Evolutionary conservation across 163 green algal species (phyloP).

Genomic region (Chlamydomonas reinhardtii): DNA sequence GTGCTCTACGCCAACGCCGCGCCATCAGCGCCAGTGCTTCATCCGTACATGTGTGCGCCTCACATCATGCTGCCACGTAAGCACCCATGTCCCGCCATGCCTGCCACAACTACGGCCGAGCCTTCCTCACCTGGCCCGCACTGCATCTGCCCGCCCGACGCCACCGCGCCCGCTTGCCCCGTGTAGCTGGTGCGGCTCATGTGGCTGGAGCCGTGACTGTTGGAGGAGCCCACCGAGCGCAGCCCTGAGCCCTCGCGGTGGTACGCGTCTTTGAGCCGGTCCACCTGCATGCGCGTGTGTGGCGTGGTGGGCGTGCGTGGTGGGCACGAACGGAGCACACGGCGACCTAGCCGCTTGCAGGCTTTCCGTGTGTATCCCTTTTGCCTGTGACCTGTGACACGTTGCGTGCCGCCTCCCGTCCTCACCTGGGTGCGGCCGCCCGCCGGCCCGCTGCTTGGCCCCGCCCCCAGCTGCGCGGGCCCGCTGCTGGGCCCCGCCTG

Average conservation of each 20-base stretch:
- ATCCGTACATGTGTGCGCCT: too few relatives aligned
- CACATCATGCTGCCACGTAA: too few relatives aligned
- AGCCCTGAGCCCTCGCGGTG: constrained; percentile 28
- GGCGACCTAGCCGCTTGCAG: background rate
- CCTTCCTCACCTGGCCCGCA: background rate
- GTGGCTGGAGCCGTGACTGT: constrained; percentile 41
- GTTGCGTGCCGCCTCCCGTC: too few relatives aligned
- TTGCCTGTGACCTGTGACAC: too few relatives aligned
- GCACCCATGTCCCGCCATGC: too few relatives aligned
- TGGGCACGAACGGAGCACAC: too few relatives aligned
- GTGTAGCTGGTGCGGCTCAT: constrained; percentile 42
- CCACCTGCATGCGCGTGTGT: constrained; percentile 5
- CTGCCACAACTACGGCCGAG: too few relatives aligned
- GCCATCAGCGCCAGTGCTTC: too few relatives aligned
- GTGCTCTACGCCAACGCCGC: too few relatives aligned
- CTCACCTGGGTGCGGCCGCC: constrained; percentile 38
- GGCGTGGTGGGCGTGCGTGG: too few relatives aligned
- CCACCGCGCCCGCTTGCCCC: background rate
- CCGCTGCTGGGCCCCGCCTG: constrained; percentile 23
- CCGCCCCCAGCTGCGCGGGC: background rate
- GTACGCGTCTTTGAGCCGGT: constrained; percentile 44
- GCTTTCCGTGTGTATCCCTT: too few relatives aligned
- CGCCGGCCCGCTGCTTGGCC: constrained; percentile 14
- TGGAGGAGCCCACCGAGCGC: constrained; percentile 26
- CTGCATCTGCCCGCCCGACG: background rate